These are phyloP conservation scores for Pichia sp. DNA, from an alignment of 1,139 yeast genomes.

Conservation along the genomic window DNA sequence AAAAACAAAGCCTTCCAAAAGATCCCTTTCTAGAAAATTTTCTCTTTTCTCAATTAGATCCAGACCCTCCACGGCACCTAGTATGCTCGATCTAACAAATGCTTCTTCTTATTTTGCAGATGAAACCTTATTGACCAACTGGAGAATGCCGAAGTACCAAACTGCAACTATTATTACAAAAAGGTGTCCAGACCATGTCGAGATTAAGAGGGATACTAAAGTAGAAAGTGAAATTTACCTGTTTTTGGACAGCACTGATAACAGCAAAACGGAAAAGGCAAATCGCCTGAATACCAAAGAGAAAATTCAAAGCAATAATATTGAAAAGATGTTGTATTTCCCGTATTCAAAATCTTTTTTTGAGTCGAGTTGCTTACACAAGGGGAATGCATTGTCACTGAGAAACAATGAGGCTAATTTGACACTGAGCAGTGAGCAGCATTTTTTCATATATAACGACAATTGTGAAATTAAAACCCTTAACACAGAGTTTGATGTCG, in stretches of 20 bases:
- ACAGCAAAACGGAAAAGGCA: background rate
- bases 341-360: conserved; percentile 3
- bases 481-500: background rate
- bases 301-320: conserved; percentile 1
- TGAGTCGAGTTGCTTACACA: conserved; percentile 1
- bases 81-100: background rate
- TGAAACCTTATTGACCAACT: background rate
- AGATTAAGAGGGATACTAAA: background rate
- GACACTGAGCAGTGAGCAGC: background rate
- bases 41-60: conserved; percentile 5
- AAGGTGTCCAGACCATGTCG: background rate
- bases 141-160: conserved; percentile 1
- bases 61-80: background rate
- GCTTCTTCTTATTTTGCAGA: background rate
- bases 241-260: background rate
- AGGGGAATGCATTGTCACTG: background rate
- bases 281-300: background rate
- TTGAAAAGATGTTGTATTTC: conserved; percentile 8
- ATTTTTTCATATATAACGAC: background rate
- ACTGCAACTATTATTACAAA: background rate
- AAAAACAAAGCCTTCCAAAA: background rate
- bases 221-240: background rate
- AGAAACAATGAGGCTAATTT: background rate
- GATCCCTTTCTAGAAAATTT: conserved; percentile 5
- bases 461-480: background rate